Percentiles rank a stretch among this genome's conserved stretches.
Conservation (phyloP, 106 monocot genomes). For the Phalaenopsis equestris region DNA sequence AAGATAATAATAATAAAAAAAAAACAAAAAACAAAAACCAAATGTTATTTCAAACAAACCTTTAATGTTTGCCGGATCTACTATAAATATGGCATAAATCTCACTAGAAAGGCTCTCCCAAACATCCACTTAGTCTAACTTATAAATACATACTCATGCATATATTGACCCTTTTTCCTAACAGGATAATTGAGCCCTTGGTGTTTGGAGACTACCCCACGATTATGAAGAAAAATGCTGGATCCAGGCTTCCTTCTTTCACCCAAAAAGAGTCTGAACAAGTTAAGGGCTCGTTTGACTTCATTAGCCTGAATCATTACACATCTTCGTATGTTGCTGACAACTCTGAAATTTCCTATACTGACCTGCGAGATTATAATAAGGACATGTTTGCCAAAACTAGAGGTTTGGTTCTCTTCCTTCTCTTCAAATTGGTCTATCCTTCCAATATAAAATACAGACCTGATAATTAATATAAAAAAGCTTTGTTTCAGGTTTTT, state of each 20-base stretch:
- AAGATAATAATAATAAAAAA: no score
- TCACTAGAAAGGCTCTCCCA: no score
- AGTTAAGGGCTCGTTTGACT: slow-evolving; percentile 36
- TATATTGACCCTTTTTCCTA: no score
- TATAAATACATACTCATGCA: no score
- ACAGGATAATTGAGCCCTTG: slow-evolving; percentile 28
- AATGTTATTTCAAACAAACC: no score
- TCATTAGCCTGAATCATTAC: slow-evolving; percentile 34
- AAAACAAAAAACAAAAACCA: no score
- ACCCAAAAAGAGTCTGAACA: slow-evolving; percentile 11
- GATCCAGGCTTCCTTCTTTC: slow-evolving; percentile 25
- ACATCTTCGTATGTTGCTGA: slow-evolving; percentile 20
- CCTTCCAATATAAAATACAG: not conserved
- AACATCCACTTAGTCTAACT: no score
- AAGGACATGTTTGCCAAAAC: slow-evolving; percentile 22
- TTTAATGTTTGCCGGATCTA: no score
- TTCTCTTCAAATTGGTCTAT: not conserved
- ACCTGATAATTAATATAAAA: not conserved
- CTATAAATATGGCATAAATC: no score
- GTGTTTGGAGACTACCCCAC: slow-evolving; percentile 36
- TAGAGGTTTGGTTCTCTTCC: slow-evolving; percentile 14
- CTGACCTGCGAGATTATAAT: slow-evolving; percentile 10
- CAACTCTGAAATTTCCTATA: not conserved
- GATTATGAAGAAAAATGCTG: slow-evolving; percentile 34
- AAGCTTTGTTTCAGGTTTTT: not conserved